Base-by-base conservation (phyloP, 176 grass and related monocot species). In the Lolium perenne region DNA sequence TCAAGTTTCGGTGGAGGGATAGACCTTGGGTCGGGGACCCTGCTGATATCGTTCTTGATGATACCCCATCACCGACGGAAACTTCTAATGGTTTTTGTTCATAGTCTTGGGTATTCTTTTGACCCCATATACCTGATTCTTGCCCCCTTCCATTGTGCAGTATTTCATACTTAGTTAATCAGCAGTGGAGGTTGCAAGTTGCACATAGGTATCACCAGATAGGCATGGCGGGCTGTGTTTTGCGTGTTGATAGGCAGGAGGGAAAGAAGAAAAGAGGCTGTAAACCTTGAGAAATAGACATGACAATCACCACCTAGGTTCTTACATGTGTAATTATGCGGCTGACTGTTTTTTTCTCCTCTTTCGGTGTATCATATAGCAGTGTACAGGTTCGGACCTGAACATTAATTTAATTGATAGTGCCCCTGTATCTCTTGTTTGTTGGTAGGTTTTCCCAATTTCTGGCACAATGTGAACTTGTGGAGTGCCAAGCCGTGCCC, bases 1-100 rank as follows among this genome's bases (percentile, higher is more conserved):
- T 99, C 85, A 94, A 88, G 81, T 99, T 99, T 80, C 90, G 90
- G 80, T 99, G 97, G 97, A 97, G 97, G 88, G 88, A 92, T 91
- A 85, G 83, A 80, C 78, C 94, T 49, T 99, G 97, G 97, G 90
- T 92, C 50, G 97, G 94, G 60, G 97, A 99, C 82, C 97, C 97
- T 72, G 92, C 97, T 60, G 97, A 99, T 92, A 83, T 99, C 40
- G 41, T 99, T 91, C 94, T 99, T 80, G 92, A 99, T 85, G 90
- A 93, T 45, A 76, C 25, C 66, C 79, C 79, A 23, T 78, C 90
- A 75, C 11, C 80, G 64, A 77, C 62, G 3, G 90, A 88, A 80
- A 75, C 82, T 71, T 82, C 82, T 87, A 89, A 92, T 92, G 88
- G 81, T 84, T 86, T 77, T 82, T 92, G 64, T 88, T 97, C 83